Percentiles rank a stretch among this genome's conserved stretches.
phyloP scores from a whole-genome alignment of 2,329 filamentous ascomycete genomes.

The Pseudogymnoascus sp. region DNA sequence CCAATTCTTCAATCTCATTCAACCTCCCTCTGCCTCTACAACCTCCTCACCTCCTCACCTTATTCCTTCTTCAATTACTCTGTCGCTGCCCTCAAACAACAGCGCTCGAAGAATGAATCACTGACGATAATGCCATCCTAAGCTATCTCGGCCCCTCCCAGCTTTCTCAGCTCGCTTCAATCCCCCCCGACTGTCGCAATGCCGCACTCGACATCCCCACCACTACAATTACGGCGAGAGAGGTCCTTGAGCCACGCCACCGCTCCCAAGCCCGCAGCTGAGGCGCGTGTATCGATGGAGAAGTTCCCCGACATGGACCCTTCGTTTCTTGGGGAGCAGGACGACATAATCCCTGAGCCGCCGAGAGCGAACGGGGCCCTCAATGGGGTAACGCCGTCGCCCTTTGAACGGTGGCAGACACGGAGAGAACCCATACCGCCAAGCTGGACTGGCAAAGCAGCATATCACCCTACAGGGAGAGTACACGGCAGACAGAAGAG shows the following conservation, averaged over 20 bases:
- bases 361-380: conserved; percentile 19
- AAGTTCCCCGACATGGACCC: conserved; percentile 46
- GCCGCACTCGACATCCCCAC: conserved; percentile 5
- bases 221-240: background rate
- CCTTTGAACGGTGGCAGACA: conserved; percentile 49
- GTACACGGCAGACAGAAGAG: conserved; percentile 74
- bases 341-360: background rate
- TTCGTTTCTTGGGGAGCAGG: conserved; percentile 13
- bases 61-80: background rate
- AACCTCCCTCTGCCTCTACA: background rate
- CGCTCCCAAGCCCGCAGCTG: background rate
- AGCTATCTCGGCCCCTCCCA: background rate
- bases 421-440: conserved; percentile 24
- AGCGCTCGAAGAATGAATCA: background rate
- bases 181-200: background rate
- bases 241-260: background rate
- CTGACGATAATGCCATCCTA: background rate
- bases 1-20: background rate
- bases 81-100: background rate
- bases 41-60: background rate
- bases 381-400: conserved; percentile 18
- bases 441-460: conserved; percentile 22
- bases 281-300: conserved; percentile 34
- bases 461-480: conserved; percentile 16
- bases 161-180: conserved; percentile 3